phyloP scores from a whole-genome alignment of 164 flowering plant genomes.

The Litsea cubeba region DNA sequence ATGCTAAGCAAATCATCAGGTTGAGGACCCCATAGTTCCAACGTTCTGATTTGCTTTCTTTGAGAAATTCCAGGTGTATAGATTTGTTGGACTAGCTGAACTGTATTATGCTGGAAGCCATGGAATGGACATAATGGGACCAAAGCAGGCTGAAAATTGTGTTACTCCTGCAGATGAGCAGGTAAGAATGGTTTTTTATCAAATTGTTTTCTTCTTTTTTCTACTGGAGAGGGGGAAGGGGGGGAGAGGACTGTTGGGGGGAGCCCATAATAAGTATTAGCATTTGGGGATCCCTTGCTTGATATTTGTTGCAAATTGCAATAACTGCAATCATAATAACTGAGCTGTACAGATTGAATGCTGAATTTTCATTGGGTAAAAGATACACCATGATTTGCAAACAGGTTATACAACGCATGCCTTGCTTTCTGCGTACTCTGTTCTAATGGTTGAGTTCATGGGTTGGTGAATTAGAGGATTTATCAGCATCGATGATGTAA shows the following conservation, averaged over 20 bases:
- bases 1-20: too few relatives aligned
- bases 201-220: not conserved
- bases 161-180: not conserved
- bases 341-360: not conserved
- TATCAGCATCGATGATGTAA: not conserved
- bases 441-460: slow-evolving; percentile 1
- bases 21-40: too few relatives aligned
- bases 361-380: slow-evolving; percentile 1
- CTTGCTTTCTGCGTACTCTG: not conserved
- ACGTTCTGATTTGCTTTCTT: not conserved
- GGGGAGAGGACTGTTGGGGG: too few relatives aligned
- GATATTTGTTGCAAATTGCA: not conserved
- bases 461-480: not conserved
- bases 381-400: slow-evolving; percentile 7
- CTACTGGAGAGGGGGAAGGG: too few relatives aligned
- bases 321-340: too few relatives aligned
- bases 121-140: slow-evolving; percentile 19
- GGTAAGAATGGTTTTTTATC: not conserved
- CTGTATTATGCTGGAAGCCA: slow-evolving; percentile 23
- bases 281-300: not conserved
- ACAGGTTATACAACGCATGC: slow-evolving; percentile 1
- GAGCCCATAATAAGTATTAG: too few relatives aligned
- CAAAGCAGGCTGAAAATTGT: slow-evolving; percentile 4
- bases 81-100: slow-evolving; percentile 45
- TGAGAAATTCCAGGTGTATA: slow-evolving; percentile 9